These are phyloP conservation scores for Drechslerella coelobrocha DNA, from an alignment of 2,329 filamentous ascomycete genomes.

Conservation along the genomic window DNA sequence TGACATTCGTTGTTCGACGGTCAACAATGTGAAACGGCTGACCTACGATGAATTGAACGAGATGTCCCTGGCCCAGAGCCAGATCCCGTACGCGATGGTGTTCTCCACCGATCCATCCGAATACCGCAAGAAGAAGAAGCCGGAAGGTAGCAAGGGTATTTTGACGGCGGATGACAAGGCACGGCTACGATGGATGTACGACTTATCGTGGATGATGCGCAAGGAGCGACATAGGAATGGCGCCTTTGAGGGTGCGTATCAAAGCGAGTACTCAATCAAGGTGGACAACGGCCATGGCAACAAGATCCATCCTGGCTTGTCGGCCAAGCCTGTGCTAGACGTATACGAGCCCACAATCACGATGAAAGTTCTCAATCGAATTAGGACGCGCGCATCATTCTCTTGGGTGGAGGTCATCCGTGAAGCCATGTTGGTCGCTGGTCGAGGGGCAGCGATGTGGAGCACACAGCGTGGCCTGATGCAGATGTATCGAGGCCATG, in stretches of 20 bases:
- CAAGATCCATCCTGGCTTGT: conserved; percentile 34
- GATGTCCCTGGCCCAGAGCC: conserved; percentile 44
- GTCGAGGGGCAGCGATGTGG: conserved; percentile 69
- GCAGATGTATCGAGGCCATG: conserved; percentile 64
- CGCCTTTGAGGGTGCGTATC: conserved; percentile 3
- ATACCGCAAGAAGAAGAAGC: neutral
- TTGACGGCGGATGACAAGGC: conserved; percentile 5
- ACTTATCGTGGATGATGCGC: conserved; percentile 15
- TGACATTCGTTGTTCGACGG: conserved; percentile 64
- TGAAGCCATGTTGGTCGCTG: conserved; percentile 67
- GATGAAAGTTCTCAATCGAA: conserved; percentile 2
- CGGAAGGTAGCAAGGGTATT: neutral
- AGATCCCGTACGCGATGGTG: neutral
- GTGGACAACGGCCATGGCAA: conserved; percentile 33
- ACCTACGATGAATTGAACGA: conserved; percentile 63
- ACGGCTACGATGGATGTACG: conserved; percentile 16
- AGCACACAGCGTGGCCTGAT: conserved; percentile 67
- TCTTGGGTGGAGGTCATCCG: conserved; percentile 45
- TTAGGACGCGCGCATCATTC: conserved; percentile 41
- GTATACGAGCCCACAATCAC: conserved; percentile 51
- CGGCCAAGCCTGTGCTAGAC: conserved; percentile 39
- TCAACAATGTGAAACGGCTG: conserved; percentile 67
- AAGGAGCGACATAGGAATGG: neutral
- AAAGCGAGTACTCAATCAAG: conserved; percentile 1
- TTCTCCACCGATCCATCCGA: conserved; percentile 15